phyloP scores from a whole-genome alignment of 2,329 filamentous ascomycete genomes.

The Thielaviopsis euricoi region DNA sequence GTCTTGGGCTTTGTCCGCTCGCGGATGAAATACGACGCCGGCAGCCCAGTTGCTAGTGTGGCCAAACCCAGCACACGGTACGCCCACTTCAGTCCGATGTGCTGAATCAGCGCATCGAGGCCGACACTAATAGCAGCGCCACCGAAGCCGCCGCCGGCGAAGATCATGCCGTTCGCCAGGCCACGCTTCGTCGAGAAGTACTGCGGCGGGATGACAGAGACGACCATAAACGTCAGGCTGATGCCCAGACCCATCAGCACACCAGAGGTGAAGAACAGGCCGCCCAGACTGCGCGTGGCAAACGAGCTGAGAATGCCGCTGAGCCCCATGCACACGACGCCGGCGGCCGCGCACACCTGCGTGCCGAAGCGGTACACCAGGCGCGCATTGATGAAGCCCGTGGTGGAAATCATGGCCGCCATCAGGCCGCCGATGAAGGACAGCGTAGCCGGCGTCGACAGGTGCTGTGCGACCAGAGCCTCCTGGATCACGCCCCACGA shows the following conservation, averaged over 20 bases:
- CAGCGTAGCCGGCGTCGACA: slow-evolving; percentile 34
- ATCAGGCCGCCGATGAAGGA: slow-evolving; percentile 41
- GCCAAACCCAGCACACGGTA: slow-evolving; percentile 36
- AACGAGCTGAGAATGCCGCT: slow-evolving; percentile 30
- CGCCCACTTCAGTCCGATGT: slow-evolving; percentile 31
- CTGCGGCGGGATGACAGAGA: slow-evolving; percentile 32
- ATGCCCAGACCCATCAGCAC: slow-evolving; percentile 20
- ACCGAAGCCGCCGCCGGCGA: slow-evolving; percentile 37
- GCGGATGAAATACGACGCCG: slow-evolving; percentile 36
- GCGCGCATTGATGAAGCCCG: slow-evolving; percentile 35
- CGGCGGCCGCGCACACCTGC: slow-evolving; percentile 28
- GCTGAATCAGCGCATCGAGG: slow-evolving; percentile 29
- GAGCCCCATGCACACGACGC: slow-evolving; percentile 32
- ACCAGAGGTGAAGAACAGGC: slow-evolving; percentile 21
- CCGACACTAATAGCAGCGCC: slow-evolving; percentile 35
- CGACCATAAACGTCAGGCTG: slow-evolving; percentile 27
- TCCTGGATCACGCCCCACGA: slow-evolving; percentile 45
- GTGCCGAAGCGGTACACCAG: slow-evolving; percentile 33
- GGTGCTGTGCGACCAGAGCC: slow-evolving; percentile 31
- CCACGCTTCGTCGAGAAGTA: slow-evolving; percentile 38
- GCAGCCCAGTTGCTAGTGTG: slow-evolving; percentile 35
- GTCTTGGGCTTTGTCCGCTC: slow-evolving; percentile 26
- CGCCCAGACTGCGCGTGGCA: slow-evolving; percentile 19
- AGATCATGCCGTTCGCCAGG: slow-evolving; percentile 37
- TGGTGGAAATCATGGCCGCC: slow-evolving; percentile 31